Conservation (phyloP, 2,329 filamentous ascomycete genomes). For the Pseudonectria foliicola region DNA sequence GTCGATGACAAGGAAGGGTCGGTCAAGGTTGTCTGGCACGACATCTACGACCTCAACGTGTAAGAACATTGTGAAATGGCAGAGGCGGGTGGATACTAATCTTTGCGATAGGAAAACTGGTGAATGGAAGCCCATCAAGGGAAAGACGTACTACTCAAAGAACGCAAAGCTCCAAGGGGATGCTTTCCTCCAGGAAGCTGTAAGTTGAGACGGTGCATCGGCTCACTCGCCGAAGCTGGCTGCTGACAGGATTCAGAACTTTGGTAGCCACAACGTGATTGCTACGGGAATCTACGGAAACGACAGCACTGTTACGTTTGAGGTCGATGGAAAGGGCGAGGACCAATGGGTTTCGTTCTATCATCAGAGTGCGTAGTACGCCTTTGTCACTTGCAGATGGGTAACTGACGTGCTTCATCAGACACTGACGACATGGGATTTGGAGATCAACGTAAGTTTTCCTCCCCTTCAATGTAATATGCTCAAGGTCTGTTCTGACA, state of each 20-base stretch:
- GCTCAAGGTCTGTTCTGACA: not conserved
- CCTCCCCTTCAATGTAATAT: not conserved
- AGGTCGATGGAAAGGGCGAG: slow-evolving; percentile 38
- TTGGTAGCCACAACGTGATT: slow-evolving; percentile 38
- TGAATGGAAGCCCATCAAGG: slow-evolving; percentile 37
- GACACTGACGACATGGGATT: slow-evolving; percentile 56
- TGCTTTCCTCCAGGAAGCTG: slow-evolving; percentile 44
- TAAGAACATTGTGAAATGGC: slow-evolving; percentile 17
- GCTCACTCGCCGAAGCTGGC: too few relatives aligned
- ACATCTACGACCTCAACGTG: slow-evolving; percentile 46
- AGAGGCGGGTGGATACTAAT: not conserved
- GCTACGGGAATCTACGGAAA: slow-evolving; percentile 46
- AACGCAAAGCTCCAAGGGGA: slow-evolving; percentile 36
- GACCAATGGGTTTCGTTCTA: slow-evolving; percentile 50
- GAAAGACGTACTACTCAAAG: slow-evolving; percentile 38
- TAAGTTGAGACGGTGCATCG: slow-evolving; percentile 5
- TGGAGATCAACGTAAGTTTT: slow-evolving; percentile 38
- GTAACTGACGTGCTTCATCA: not conserved
- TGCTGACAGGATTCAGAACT: slow-evolving; percentile 27
- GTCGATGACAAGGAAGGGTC: slow-evolving; percentile 44
- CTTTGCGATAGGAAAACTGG: slow-evolving; percentile 31
- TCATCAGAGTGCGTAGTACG: slow-evolving; percentile 41
- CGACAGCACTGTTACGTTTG: slow-evolving; percentile 43
- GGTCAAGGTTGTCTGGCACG: slow-evolving; percentile 43
- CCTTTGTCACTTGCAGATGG: rapidly evolving